These are phyloP conservation scores for Macrolepiota albuminosa DNA, from an alignment of 768 basidiomycete genomes.

Conservation along the genomic window DNA sequence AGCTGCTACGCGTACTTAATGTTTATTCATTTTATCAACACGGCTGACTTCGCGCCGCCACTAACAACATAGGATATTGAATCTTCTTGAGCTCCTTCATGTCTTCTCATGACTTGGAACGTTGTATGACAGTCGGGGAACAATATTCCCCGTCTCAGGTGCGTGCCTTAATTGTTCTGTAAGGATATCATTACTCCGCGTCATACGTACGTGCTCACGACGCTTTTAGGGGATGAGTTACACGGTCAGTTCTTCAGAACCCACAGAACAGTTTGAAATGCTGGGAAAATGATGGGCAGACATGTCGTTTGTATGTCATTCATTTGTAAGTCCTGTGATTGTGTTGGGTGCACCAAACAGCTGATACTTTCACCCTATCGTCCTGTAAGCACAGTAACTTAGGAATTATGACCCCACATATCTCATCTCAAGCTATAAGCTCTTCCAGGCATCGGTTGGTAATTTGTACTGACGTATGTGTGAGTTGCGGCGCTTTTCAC, in stretches of 20 bases:
- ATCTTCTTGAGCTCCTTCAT: background rate
- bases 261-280: background rate
- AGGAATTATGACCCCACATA: background rate
- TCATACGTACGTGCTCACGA: background rate
- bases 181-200: background rate
- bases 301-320: background rate
- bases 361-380: background rate
- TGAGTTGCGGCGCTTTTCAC: background rate
- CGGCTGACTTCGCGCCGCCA: background rate
- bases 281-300: background rate
- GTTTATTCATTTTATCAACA: background rate
- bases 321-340: background rate
- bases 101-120: background rate
- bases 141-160: background rate
- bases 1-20: background rate
- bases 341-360: background rate
- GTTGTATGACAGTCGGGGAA: background rate
- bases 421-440: background rate
- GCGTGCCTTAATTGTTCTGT: background rate
- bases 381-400: background rate
- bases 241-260: background rate
- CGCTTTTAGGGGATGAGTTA: background rate
- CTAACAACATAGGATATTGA: background rate
- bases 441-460: background rate
- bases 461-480: background rate